Evolutionary conservation across 1,284 basidiomycete species (phyloP).

Genomic region (Xanthoconium separans): DNA sequence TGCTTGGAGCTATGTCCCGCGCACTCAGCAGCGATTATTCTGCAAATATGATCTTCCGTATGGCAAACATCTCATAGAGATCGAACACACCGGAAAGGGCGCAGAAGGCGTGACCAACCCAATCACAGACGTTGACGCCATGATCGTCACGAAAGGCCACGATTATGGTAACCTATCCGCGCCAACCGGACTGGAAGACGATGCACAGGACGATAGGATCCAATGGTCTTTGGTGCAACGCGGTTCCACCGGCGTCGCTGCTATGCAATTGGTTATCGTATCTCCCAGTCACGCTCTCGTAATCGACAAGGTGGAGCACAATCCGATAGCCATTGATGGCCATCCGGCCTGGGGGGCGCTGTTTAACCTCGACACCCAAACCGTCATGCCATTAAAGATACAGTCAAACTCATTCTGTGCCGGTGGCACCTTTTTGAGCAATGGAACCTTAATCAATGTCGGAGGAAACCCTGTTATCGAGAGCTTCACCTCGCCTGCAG

Average conservation of each 20-base stretch:
- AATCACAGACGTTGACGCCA: conserved; percentile 59
- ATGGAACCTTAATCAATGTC: conserved; percentile 74
- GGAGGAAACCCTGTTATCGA: conserved; percentile 76
- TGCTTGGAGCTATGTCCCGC: conserved; percentile 40
- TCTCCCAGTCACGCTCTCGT: conserved; percentile 71
- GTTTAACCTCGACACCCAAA: conserved; percentile 66
- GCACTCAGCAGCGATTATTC: conserved; percentile 63
- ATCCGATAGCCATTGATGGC: conserved; percentile 67
- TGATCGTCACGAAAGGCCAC: conserved; percentile 56
- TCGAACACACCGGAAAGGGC: conserved; percentile 53
- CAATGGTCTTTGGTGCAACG: conserved; percentile 53
- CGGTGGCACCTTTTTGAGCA: conserved; percentile 72
- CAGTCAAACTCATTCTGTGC: conserved; percentile 88
- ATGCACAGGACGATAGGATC: conserved; percentile 3
- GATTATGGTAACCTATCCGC: conserved; percentile 6
- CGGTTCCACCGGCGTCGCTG: conserved; percentile 75
- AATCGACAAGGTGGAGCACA: conserved; percentile 84
- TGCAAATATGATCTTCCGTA: conserved; percentile 54
- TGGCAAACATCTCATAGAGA: conserved; percentile 60
- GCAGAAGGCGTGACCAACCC: conserved; percentile 36
- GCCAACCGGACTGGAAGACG: not conserved
- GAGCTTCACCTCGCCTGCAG: conserved; percentile 58
- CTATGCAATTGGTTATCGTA: conserved; percentile 77
- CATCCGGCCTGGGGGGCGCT: conserved; percentile 79
- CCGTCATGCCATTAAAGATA: conserved; percentile 62